phyloP scores from a whole-genome alignment of 768 basidiomycete species.

The Serendipita sp. region DNA sequence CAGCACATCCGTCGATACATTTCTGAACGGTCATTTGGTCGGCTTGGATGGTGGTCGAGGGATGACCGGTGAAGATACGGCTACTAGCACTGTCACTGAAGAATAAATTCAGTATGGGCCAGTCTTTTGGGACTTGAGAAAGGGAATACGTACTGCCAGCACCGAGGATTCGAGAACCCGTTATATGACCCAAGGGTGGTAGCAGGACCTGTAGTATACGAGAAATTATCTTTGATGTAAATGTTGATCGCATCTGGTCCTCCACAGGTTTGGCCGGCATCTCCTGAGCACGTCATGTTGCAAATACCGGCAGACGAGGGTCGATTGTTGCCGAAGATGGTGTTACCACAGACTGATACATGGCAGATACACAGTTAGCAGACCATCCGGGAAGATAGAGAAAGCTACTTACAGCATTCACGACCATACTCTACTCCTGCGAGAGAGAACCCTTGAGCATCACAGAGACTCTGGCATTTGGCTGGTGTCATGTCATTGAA shows the following conservation, averaged over 20 bases:
- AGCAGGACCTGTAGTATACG: background rate
- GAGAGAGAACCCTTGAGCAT: too few relatives aligned
- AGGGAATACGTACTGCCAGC: background rate
- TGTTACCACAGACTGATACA: too few relatives aligned
- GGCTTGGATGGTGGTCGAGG: background rate
- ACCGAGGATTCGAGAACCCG: background rate
- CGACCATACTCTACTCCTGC: too few relatives aligned
- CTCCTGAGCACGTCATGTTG: background rate
- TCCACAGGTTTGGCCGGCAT: background rate
- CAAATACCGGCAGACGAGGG: too few relatives aligned
- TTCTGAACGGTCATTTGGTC: constrained; percentile 31
- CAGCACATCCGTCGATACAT: background rate
- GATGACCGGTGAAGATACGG: background rate
- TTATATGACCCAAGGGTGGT: background rate
- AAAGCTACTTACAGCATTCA: too few relatives aligned
- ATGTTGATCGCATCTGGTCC: background rate
- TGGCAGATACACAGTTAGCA: too few relatives aligned
- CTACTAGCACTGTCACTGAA: background rate
- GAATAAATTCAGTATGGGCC: too few relatives aligned
- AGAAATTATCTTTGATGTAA: background rate
- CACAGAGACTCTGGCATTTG: too few relatives aligned
- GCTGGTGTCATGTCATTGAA: too few relatives aligned
- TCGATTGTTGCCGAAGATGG: too few relatives aligned
- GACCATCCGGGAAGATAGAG: too few relatives aligned
- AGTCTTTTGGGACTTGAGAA: too few relatives aligned